Base-by-base conservation (phyloP, 2,329 filamentous ascomycete genomes). In the Fusarium duplospermum region DNA sequence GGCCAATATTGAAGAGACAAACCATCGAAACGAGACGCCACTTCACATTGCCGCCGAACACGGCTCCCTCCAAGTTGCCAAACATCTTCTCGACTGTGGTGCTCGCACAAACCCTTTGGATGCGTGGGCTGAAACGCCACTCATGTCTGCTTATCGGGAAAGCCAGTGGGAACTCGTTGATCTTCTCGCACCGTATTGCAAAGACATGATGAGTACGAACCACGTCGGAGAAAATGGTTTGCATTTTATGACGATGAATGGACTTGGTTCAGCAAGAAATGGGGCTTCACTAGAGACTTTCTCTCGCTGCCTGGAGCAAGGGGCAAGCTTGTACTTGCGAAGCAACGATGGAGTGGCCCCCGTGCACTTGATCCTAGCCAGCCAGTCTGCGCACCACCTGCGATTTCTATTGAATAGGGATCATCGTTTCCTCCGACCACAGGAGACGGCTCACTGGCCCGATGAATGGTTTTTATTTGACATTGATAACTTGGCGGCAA, bases 391-490 rank as follows among this genome's bases (percentile, higher is more conserved):
- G 4, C 2, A n/a, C 7, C 20, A 61, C 11, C 11, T 68, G 1
- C n/a, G 38, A 1, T 56, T 33, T 2, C 14, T 61, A 0, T 8
- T 65, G 3, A 18, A 42, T n/a, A 50, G 18, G 9, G n/a, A 50
- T 50, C 3, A 7, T 2, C 4, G 8, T 1, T 24, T 63, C 2
- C 18, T 63, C 4, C 31, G n/a, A 11, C 22, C 29, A 14, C 24
- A 24, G 1, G 9, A 33, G 14, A 24, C 29, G 5, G 14, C 18
- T 4, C 7, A 13, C 3, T 67, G 64, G 64, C 29, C 64, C 7
- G 2, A 33, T 4, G 4, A 1, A 2, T 16, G n/a, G 18, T 14
- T 62, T n/a, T 9, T 4, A 2, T 6, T 1, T 7, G 38, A 5
- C 10, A 22, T 4, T 20, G 9, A 6, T 6, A 31, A 2, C 4